Evolutionary conservation across 495 filamentous ascomycete species (phyloP), one percentile per base, ranked within the genome.

Genomic region (Talaromyces trachyspermus): DNA sequence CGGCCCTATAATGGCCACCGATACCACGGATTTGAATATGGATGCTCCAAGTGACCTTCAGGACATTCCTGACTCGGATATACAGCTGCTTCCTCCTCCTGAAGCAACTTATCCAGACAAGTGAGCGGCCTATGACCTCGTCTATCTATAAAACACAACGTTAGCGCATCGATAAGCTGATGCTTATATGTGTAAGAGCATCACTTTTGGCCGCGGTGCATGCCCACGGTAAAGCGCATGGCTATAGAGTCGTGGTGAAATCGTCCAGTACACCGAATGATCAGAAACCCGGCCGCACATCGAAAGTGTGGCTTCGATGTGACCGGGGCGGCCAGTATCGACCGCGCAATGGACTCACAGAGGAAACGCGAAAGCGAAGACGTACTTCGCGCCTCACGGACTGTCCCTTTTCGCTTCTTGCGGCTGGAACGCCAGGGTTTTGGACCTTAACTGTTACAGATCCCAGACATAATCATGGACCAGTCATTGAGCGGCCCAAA

Each of bases 301-400:
- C 67, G 23, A 74, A 74, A 39, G 59, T 74, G 3, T 74, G 70
- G 70, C 51, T 74, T 39, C 66, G 70, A 15, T 74, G 70, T 56
- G 70, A 74, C 54, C 68, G 70, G n/a, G 70, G 70, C 33, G 70
- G 70, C n/a, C 67, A 70, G 36, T 74, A 74, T 49, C 68, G 70
- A 15, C 68, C 70, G 3, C 68, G 70, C 1, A 74, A 74, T 48
- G 70, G 70, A 6, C 65, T 74, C 15, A 74, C 70, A 7, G 70
- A 74, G 49, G 70, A 71, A 49, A 74, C 68, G 12, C 60, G 70
- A 27, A 74, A 74, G 46, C 67, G 70, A 10, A 57, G 64, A 24
- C 61, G 70, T 22, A 74, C 70, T 0, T 74, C 70, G 12, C 65
- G 70, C 0, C 39, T 74, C 45, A 71, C 70, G 63, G 70, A 74